These are phyloP conservation scores for Avicennia marina DNA, from an alignment of 257 asterid species.

Conservation along the genomic window DNA sequence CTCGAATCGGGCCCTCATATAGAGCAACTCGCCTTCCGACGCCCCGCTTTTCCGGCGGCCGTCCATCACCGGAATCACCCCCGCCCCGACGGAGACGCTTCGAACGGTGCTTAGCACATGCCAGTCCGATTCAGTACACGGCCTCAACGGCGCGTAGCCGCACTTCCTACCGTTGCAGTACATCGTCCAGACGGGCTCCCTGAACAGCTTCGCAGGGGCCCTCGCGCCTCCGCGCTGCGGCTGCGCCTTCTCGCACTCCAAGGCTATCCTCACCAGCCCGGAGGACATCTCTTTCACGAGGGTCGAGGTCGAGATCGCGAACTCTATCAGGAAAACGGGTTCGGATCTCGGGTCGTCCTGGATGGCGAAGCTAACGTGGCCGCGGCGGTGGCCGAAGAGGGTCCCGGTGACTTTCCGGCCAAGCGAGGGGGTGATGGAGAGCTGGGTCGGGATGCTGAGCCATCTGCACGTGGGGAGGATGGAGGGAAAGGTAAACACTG, in stretches of 20 bases:
- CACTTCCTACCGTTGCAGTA: conserved; percentile 20
- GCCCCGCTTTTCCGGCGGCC: conserved; percentile 25
- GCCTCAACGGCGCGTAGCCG: conserved; percentile 45
- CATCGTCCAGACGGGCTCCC: conserved; percentile 59
- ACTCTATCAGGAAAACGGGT: conserved; percentile 49
- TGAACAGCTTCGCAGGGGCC: conserved; percentile 25
- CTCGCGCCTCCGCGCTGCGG: not conserved
- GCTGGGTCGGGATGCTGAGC: conserved; percentile 27
- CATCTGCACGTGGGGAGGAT: conserved; percentile 39
- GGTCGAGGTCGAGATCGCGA: conserved; percentile 43
- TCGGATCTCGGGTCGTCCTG: conserved; percentile 44
- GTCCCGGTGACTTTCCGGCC: conserved; percentile 64
- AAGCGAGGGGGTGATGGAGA: conserved; percentile 33
- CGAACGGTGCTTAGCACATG: conserved; percentile 52
- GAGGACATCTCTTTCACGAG: conserved; percentile 63
- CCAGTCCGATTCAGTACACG: conserved; percentile 48
- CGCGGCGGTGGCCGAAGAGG: conserved; percentile 51
- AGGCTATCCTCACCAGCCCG: conserved; percentile 51
- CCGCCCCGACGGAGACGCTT: conserved; percentile 63
- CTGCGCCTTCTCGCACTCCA: conserved; percentile 50
- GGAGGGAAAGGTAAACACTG: conserved; percentile 36
- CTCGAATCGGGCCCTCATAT: conserved; percentile 64
- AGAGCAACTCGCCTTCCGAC: conserved; percentile 51
- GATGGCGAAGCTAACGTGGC: conserved; percentile 61
- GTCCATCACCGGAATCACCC: conserved; percentile 58